Percentiles rank a stretch among this genome's conserved stretches.
These are phyloP conservation scores for Diaporthe helianthi DNA, from an alignment of 2,329 filamentous ascomycete genomes.

Conservation along the genomic window DNA sequence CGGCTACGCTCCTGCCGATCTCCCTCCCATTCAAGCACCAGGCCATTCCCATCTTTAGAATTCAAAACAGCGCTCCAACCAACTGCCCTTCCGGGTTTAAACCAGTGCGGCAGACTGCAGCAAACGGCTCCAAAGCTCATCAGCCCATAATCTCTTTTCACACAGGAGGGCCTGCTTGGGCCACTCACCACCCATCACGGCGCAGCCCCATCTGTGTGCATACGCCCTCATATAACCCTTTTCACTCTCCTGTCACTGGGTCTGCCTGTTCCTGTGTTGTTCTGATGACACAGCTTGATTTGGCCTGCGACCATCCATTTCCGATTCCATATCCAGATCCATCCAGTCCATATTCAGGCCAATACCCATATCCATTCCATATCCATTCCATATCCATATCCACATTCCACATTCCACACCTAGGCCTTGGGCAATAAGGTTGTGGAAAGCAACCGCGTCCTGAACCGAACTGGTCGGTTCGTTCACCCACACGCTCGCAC, in stretches of 20 bases:
- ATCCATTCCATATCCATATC: background rate
- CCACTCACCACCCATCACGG: conserved; percentile 17
- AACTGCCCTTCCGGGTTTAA: conserved; percentile 29
- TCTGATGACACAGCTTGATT: conserved; percentile 30
- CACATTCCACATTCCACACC: background rate
- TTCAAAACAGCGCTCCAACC: conserved; percentile 14
- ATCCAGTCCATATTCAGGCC: conserved; percentile 14
- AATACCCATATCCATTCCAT: conserved; percentile 1
- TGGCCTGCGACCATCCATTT: conserved; percentile 7
- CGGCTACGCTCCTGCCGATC: conserved; percentile 21
- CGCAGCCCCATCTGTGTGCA: conserved; percentile 24
- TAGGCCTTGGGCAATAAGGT: conserved; percentile 22
- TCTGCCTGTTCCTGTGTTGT: conserved; percentile 18
- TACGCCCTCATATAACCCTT: conserved; percentile 23
- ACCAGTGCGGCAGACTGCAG: conserved; percentile 10
- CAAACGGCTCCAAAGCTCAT: conserved; percentile 24
- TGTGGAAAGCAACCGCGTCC: conserved; percentile 26
- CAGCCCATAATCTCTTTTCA: conserved; percentile 23
- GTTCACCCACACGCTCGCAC: conserved; percentile 11
- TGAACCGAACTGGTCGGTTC: conserved; percentile 17
- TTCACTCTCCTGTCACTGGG: conserved; percentile 4
- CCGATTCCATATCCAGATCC: conserved; percentile 22
- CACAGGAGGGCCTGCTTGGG: background rate
- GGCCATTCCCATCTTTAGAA: conserved; percentile 15
- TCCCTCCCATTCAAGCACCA: conserved; percentile 18